Evolutionary conservation across 1,139 yeast species (phyloP).

Genomic region (Barnettozyma hawaiiensis): DNA sequence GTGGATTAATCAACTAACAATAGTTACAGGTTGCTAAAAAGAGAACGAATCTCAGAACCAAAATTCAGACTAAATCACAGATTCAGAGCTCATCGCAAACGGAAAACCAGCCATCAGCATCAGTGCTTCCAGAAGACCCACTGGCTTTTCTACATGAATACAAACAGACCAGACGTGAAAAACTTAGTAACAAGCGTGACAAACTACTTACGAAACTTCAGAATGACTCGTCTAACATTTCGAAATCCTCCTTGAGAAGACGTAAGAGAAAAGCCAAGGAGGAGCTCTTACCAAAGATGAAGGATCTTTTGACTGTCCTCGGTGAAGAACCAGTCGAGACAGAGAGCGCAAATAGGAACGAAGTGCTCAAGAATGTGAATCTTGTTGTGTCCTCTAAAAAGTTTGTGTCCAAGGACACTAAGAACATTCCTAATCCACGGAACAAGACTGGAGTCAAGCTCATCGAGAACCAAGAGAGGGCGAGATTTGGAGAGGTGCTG

Average conservation of each 20-base stretch:
- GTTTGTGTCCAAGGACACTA: slow-evolving; percentile 25
- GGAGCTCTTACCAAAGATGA: slow-evolving; percentile 59
- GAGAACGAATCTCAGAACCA: slow-evolving; percentile 42
- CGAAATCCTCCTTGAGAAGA: slow-evolving; percentile 61
- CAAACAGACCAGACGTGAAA: slow-evolving; percentile 51
- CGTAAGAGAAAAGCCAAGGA: slow-evolving; percentile 59
- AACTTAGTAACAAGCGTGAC: slow-evolving; percentile 35
- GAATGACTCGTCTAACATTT: slow-evolving; percentile 37
- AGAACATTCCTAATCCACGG: slow-evolving; percentile 59
- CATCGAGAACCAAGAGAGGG: slow-evolving; percentile 48
- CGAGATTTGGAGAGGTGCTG: slow-evolving; percentile 50
- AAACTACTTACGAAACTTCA: slow-evolving; percentile 30
- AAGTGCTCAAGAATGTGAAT: slow-evolving; percentile 10
- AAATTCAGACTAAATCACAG: slow-evolving; percentile 27
- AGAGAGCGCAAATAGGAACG: slow-evolving; percentile 1
- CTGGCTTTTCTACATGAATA: slow-evolving; percentile 52
- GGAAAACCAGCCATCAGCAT: background rate
- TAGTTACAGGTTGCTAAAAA: slow-evolving; percentile 37
- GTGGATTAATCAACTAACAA: background rate
- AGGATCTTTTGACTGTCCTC: slow-evolving; percentile 52
- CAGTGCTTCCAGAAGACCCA: slow-evolving; percentile 28
- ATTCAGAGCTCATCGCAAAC: slow-evolving; percentile 1
- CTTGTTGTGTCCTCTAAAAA: slow-evolving; percentile 19
- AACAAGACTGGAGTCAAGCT: slow-evolving; percentile 49
- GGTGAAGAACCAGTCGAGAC: slow-evolving; percentile 27